Percentiles rank a stretch among this genome's conserved stretches.
Conservation (phyloP, 2,329 filamentous ascomycete genomes). For the Trichoderma pleuroti region DNA sequence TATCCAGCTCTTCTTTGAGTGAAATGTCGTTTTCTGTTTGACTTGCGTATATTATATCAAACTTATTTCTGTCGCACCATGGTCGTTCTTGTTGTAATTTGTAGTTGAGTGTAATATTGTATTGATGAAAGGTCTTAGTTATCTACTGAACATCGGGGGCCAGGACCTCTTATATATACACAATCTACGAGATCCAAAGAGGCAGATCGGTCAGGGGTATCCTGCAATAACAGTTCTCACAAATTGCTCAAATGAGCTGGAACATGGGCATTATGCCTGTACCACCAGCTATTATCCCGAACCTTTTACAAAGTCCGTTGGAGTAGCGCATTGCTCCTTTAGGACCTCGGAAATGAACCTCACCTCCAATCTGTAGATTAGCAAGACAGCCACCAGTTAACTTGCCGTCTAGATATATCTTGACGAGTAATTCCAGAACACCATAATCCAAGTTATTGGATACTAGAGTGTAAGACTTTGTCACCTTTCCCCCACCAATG, state of each 20-base stretch:
- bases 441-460: conserved; percentile 39
- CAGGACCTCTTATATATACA: no score
- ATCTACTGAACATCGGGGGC: no score
- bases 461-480: conserved; percentile 87
- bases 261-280: conserved; percentile 36
- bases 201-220: no score
- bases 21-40: conserved; percentile 57
- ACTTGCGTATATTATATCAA: conserved; percentile 62
- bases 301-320: conserved; percentile 30
- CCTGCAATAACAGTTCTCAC: no score
- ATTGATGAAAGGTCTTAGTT: no score
- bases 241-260: conserved; percentile 61
- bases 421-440: conserved; percentile 48
- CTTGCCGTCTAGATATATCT: conserved; percentile 46
- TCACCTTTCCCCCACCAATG: conserved; percentile 45
- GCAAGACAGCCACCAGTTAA: conserved; percentile 45
- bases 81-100: no score
- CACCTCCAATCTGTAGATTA: conserved; percentile 45
- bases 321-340: conserved; percentile 38
- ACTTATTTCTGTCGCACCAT: conserved; percentile 53
- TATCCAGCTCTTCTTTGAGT: conserved; percentile 52
- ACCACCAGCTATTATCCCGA: conserved; percentile 55
- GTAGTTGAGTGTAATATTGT: no score
- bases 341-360: conserved; percentile 51
- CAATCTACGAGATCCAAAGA: no score